These are phyloP conservation scores for Symbiodinium pilosum DNA, from an alignment of 73 alveolate genomes.

Conservation along the genomic window DNA sequence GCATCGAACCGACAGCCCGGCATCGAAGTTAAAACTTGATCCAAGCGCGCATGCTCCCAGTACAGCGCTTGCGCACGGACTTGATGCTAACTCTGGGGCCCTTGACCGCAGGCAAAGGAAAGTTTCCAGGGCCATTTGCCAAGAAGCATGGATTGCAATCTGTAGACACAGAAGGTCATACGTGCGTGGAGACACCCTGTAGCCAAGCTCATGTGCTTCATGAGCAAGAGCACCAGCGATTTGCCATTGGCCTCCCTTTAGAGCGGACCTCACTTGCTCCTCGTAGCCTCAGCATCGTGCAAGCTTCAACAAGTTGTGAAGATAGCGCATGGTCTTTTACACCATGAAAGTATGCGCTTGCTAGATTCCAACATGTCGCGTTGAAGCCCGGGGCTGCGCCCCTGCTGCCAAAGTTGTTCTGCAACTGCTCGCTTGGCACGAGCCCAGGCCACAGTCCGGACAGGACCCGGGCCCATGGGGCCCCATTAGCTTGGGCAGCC, in stretches of 20 bases:
- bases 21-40: neutral
- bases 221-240: neutral
- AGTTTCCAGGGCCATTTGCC: neutral
- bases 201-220: neutral
- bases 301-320: neutral
- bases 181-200: neutral
- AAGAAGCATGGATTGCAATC: neutral
- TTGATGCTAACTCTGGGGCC: neutral
- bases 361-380: neutral
- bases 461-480: neutral
- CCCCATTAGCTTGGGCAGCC: neutral
- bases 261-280: neutral
- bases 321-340: too few species aligned
- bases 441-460: neutral
- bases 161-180: neutral
- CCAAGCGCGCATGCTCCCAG: neutral
- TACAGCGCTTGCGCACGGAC: neutral
- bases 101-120: neutral
- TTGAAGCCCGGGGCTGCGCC: neutral
- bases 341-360: neutral
- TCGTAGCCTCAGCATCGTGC: constrained; percentile 17
- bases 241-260: neutral
- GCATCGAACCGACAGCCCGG: neutral
- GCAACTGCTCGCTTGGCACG: neutral
- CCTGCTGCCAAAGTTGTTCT: neutral